A percentile compares a stretch with the other conserved stretches of the same genome.
These are phyloP conservation scores for Lachnellula occidentalis DNA, from an alignment of 2,329 filamentous ascomycete genomes.

Conservation along the genomic window DNA sequence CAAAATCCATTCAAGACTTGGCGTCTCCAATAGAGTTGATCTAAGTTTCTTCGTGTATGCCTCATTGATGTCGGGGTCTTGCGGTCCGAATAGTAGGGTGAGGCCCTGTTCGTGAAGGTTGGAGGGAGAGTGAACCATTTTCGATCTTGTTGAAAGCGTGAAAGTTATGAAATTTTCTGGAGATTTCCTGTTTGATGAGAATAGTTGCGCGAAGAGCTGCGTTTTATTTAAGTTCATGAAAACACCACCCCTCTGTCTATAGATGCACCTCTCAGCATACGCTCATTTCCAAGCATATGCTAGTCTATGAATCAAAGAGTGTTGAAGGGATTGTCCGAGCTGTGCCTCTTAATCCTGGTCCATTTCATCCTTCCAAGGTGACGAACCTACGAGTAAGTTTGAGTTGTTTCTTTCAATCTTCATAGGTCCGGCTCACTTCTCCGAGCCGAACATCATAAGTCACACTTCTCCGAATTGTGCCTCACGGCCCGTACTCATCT, in stretches of 20 bases:
- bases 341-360: too few species aligned
- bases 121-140: neutral
- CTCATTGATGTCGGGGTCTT: neutral
- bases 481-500: neutral
- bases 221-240: neutral
- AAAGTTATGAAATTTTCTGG: neutral
- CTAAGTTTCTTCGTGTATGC: slow-evolving; percentile 1
- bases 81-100: slow-evolving; percentile 1
- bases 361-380: too few species aligned
- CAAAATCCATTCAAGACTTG: slow-evolving; percentile 15
- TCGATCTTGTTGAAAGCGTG: neutral
- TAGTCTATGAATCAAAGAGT: too few species aligned
- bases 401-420: too few species aligned
- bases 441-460: neutral
- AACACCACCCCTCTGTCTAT: neutral
- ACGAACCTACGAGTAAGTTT: too few species aligned
- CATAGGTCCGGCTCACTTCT: too few species aligned
- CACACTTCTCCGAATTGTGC: neutral
- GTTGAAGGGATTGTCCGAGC: too few species aligned
- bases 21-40: neutral
- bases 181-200: neutral
- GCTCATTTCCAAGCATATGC: too few species aligned
- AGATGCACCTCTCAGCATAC: neutral
- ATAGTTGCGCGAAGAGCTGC: neutral
- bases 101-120: neutral